Evolutionary conservation across 2,329 filamentous ascomycete genomes (phyloP).

Genomic region (Pyrenophora tritici-repentis): DNA sequence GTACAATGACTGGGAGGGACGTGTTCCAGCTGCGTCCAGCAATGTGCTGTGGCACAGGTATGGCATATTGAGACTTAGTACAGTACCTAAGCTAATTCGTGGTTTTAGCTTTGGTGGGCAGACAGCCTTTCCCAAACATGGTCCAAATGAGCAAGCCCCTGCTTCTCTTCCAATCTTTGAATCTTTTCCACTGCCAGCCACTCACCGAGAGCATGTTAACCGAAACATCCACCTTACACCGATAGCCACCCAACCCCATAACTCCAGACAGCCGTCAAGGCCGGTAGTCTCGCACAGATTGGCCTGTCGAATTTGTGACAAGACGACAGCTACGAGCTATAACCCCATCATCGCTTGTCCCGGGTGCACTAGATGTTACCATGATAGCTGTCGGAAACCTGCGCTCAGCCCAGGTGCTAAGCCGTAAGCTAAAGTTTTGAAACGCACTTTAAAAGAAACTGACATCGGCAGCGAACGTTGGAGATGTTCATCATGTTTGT

Average conservation of each 20-base stretch:
- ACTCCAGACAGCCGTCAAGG: conserved; percentile 18
- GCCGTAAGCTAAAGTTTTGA: conserved; percentile 8
- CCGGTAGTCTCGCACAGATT: conserved; percentile 10
- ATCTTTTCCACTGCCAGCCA: not conserved
- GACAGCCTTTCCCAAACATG: not conserved
- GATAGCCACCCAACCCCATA: not conserved
- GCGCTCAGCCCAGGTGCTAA: conserved; percentile 11
- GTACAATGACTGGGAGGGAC: not conserved
- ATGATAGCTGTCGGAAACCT: conserved; percentile 44
- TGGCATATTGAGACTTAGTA: not conserved
- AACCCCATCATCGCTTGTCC: conserved; percentile 41
- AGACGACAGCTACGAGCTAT: conserved; percentile 21
- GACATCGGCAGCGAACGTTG: conserved; percentile 15
- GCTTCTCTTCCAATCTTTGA: not conserved
- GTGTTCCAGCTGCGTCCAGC: not conserved
- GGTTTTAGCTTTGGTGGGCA: not conserved
- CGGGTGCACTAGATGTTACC: conserved; percentile 43
- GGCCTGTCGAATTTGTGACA: conserved; percentile 40
- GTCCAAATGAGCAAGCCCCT: not conserved
- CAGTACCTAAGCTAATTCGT: not conserved
- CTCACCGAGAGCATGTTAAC: not conserved
- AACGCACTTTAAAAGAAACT: conserved; percentile 1
- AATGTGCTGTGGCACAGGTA: conserved; percentile 12
- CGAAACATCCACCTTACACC: not conserved
- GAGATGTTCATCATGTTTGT: conserved; percentile 21